These are phyloP conservation scores for Trichoderma sp. DNA, from an alignment of 2,329 filamentous ascomycete genomes.

Conservation along the genomic window DNA sequence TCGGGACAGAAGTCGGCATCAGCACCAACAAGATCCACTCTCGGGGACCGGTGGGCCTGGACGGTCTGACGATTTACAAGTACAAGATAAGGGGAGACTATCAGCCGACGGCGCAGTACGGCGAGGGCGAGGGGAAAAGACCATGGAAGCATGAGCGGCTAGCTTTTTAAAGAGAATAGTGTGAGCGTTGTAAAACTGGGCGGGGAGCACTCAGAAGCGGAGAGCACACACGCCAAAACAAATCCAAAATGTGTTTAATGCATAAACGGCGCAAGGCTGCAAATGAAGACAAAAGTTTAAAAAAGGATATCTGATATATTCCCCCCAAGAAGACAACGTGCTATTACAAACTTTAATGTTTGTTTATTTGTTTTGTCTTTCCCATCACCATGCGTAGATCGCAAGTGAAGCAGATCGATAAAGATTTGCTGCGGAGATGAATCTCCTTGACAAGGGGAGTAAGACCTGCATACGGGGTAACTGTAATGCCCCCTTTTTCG, in stretches of 20 bases:
- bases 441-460: conserved; percentile 4
- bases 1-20: conserved; percentile 97
- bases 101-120: conserved; percentile 79
- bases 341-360: neutral
- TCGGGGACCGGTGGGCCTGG: conserved; percentile 87
- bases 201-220: neutral
- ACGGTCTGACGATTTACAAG: conserved; percentile 96
- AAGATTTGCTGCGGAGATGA: conserved; percentile 4
- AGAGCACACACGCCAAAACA: neutral
- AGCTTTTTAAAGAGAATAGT: conserved; percentile 41
- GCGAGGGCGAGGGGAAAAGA: conserved; percentile 63
- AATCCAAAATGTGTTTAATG: neutral
- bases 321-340: neutral
- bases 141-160: conserved; percentile 63
- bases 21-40: conserved; percentile 99
- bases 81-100: conserved; percentile 86
- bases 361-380: conserved; percentile 11
- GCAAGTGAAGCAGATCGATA: conserved; percentile 21
- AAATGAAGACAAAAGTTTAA: neutral
- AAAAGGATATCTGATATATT: neutral
- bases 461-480: neutral
- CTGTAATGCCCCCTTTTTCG: neutral
- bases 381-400: conserved; percentile 2
- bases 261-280: neutral
- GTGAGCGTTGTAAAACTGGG: neutral